phyloP scores from a whole-genome alignment of 192 early-diverging fungal genomes.

The Kickxella alabastrina region DNA sequence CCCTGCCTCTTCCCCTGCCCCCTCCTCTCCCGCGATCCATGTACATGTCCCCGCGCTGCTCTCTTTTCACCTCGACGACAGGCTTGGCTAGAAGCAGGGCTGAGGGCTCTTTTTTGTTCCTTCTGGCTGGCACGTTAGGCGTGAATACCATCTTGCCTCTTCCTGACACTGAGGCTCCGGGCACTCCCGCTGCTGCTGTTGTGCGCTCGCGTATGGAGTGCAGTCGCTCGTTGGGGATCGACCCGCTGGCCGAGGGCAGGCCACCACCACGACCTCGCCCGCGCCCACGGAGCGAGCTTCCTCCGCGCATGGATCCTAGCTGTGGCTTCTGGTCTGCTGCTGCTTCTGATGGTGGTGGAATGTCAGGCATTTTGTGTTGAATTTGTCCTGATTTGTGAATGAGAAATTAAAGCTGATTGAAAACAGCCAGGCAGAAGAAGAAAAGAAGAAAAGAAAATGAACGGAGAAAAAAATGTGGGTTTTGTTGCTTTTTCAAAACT shows the following conservation, averaged over 20 bases:
- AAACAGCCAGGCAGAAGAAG: no score
- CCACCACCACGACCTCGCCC: slow-evolving; percentile 2
- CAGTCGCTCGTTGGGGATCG: slow-evolving; percentile 16
- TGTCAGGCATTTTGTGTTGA: background rate
- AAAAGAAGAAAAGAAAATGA: no score
- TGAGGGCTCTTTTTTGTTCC: slow-evolving; percentile 33
- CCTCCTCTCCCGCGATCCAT: slow-evolving; percentile 11
- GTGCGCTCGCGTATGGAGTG: slow-evolving; percentile 7
- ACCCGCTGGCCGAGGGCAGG: background rate
- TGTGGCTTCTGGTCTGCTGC: background rate
- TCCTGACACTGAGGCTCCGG: no score
- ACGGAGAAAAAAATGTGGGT: no score
- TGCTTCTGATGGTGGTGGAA: background rate
- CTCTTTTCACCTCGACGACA: slow-evolving; percentile 1
- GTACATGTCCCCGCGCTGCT: background rate
- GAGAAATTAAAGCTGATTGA: no score
- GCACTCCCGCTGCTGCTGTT: background rate
- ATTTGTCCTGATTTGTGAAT: background rate
- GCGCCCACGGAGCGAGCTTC: slow-evolving; percentile 9
- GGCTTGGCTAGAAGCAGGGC: slow-evolving; percentile 3
- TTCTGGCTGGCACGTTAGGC: slow-evolving; percentile 21
- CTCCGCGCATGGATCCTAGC: slow-evolving; percentile 8
- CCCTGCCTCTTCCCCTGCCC: slow-evolving; percentile 1
- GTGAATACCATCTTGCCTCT: slow-evolving; percentile 18
- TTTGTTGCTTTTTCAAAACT: no score